Evolutionary conservation across 2,329 filamentous ascomycete species (phyloP).

Genomic region (Biscogniauxia sp.): DNA sequence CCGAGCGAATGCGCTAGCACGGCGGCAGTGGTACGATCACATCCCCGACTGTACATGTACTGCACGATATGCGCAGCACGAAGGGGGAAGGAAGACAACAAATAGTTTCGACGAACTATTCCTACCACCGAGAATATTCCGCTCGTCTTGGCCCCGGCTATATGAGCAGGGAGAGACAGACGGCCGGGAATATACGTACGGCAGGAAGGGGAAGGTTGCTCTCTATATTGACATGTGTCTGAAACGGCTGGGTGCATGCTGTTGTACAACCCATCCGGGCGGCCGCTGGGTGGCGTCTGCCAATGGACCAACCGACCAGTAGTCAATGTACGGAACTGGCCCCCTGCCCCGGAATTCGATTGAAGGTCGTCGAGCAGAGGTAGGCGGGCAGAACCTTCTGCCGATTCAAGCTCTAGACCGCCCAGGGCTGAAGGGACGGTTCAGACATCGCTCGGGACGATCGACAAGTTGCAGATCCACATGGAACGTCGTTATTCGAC

Average conservation of each 20-base stretch:
- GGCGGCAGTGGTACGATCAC: neutral
- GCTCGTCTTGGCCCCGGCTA: neutral
- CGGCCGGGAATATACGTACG: conserved; percentile 15
- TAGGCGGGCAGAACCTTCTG: conserved; percentile 6
- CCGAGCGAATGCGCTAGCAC: neutral
- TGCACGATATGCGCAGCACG: neutral
- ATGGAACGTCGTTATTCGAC: conserved; percentile 23
- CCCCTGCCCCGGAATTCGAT: neutral
- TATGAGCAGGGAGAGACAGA: conserved; percentile 8
- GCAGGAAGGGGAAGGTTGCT: conserved; percentile 14
- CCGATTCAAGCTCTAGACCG: conserved; percentile 20
- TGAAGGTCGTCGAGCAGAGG: neutral
- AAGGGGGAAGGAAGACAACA: neutral
- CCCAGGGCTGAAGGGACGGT: conserved; percentile 22
- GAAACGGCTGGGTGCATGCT: conserved; percentile 28
- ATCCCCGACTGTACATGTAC: neutral
- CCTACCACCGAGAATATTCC: neutral
- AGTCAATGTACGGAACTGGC: neutral
- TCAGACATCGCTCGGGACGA: conserved; percentile 18
- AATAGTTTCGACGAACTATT: neutral
- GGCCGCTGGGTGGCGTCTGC: conserved; percentile 21
- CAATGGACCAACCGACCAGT: conserved; percentile 11
- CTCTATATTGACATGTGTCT: conserved; percentile 21
- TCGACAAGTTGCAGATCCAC: conserved; percentile 25
- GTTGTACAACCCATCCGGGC: conserved; percentile 24